Evolutionary conservation across 768 basidiomycete species (phyloP).

Genomic region (Pleurotus giganteus): DNA sequence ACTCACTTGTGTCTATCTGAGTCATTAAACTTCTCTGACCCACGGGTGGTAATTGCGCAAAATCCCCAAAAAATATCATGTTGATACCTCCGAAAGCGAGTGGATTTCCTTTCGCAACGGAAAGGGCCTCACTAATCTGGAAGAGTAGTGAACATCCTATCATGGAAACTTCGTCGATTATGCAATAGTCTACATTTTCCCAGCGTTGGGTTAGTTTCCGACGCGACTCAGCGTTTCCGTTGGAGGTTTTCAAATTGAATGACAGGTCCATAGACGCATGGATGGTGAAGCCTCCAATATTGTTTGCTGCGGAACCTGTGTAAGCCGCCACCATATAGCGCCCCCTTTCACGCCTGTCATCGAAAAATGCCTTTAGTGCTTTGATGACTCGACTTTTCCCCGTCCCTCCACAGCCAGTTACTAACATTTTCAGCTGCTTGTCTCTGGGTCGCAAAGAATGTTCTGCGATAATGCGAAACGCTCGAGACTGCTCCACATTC

Average conservation of each 20-base stretch:
- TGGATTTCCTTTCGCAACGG: conserved; percentile 26
- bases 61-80: conserved; percentile 42
- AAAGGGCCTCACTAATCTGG: conserved; percentile 31
- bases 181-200: conserved; percentile 36
- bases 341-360: conserved; percentile 12
- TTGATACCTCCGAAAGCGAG: conserved; percentile 36
- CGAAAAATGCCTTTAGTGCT: conserved; percentile 33
- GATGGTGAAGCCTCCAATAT: conserved; percentile 37
- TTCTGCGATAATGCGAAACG: conserved; percentile 28
- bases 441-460: conserved; percentile 18
- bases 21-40: conserved; percentile 22
- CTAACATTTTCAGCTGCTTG: conserved; percentile 29
- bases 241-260: conserved; percentile 10
- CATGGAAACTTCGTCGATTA: conserved; percentile 41
- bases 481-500: conserved; percentile 31
- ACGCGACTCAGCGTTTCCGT: background rate
- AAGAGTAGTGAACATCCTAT: conserved; percentile 29
- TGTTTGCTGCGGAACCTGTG: conserved; percentile 37
- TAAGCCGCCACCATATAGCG: conserved; percentile 29
- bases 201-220: conserved; percentile 25
- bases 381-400: conserved; percentile 40
- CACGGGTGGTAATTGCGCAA: conserved; percentile 40
- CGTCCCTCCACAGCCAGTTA: conserved; percentile 39
- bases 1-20: conserved; percentile 9
- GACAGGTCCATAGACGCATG: conserved; percentile 29